Conservation (phyloP, 2,329 filamentous ascomycete genomes). For the Penicillium vulpinum region DNA sequence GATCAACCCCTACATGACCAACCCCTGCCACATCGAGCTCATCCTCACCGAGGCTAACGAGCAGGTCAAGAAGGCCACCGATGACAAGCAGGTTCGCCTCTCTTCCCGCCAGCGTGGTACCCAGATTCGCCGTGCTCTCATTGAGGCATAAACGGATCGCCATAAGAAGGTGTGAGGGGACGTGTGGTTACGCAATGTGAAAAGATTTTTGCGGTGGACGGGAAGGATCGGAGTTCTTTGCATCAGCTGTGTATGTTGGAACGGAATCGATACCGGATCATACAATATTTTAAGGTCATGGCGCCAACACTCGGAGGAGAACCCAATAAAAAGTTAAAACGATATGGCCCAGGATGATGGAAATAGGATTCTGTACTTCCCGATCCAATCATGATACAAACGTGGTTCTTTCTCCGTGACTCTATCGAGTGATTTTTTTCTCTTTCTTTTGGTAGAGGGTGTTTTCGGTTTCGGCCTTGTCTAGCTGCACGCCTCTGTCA, state of each 20-base stretch:
- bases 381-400: slow-evolving; percentile 30
- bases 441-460: slow-evolving; percentile 2
- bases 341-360: slow-evolving; percentile 25
- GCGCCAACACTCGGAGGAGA: slow-evolving; percentile 28
- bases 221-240: slow-evolving; percentile 41
- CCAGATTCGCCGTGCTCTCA: slow-evolving; percentile 62
- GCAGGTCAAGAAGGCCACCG: slow-evolving; percentile 80
- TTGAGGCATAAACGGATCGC: slow-evolving; percentile 51
- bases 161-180: slow-evolving; percentile 29
- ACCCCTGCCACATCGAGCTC: slow-evolving; percentile 99
- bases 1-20: slow-evolving; percentile 99
- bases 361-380: slow-evolving; percentile 27
- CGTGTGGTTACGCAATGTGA: slow-evolving; percentile 30
- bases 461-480: slow-evolving; percentile 1
- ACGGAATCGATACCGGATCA: slow-evolving; percentile 31
- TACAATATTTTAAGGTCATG: slow-evolving; percentile 31
- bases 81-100: slow-evolving; percentile 69
- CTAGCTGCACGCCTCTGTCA: neutral
- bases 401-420: slow-evolving; percentile 26
- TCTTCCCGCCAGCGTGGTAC: slow-evolving; percentile 88
- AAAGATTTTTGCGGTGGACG: slow-evolving; percentile 31
- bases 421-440: slow-evolving; percentile 4
- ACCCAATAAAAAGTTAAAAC: slow-evolving; percentile 33
- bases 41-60: slow-evolving; percentile 98
- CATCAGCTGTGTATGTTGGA: slow-evolving; percentile 28